phyloP scores from a whole-genome alignment of 139 green algal species.

The Chlorella sp. region DNA sequence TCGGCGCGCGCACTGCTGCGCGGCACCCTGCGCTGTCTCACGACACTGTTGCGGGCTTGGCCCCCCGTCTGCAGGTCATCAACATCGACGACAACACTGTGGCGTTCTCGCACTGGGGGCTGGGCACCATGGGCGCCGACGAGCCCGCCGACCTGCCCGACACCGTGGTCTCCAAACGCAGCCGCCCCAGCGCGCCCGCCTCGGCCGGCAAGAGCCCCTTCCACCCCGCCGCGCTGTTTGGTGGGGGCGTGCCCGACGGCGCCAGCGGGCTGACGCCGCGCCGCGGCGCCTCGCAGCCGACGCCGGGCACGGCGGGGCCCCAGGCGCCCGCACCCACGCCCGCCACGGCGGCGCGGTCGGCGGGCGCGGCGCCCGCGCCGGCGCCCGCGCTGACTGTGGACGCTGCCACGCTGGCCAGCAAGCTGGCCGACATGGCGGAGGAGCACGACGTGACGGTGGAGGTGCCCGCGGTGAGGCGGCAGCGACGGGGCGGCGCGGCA shows the following conservation, averaged over 20 bases:
- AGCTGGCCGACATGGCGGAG: conserved; percentile 26
- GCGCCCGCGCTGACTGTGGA: conserved; percentile 9
- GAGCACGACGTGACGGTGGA: conserved; percentile 30
- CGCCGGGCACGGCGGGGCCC: conserved; percentile 4
- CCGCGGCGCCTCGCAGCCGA: background rate
- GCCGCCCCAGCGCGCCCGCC: background rate
- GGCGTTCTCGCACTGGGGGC: conserved; percentile 48
- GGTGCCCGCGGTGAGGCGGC: conserved; percentile 28
- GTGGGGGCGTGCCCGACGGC: too few relatives aligned
- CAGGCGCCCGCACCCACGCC: conserved; percentile 33
- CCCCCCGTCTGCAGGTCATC: conserved; percentile 21
- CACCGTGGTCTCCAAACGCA: conserved; percentile 29
- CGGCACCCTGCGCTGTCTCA: background rate
- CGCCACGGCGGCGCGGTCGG: too few relatives aligned
- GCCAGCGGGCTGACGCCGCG: too few relatives aligned
- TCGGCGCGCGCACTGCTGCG: too few relatives aligned
- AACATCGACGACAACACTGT: conserved; percentile 49
- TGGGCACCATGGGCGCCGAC: conserved; percentile 23
- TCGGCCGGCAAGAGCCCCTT: conserved; percentile 12
- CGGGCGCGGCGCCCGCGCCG: background rate
- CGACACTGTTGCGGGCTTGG: too few relatives aligned
- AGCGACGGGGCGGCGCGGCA: too few relatives aligned
- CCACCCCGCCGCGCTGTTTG: too few relatives aligned
- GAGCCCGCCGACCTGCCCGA: conserved; percentile 15
- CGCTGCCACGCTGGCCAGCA: conserved; percentile 23